Conservation (phyloP, 148 eudicot species). For the Silene conica region DNA sequence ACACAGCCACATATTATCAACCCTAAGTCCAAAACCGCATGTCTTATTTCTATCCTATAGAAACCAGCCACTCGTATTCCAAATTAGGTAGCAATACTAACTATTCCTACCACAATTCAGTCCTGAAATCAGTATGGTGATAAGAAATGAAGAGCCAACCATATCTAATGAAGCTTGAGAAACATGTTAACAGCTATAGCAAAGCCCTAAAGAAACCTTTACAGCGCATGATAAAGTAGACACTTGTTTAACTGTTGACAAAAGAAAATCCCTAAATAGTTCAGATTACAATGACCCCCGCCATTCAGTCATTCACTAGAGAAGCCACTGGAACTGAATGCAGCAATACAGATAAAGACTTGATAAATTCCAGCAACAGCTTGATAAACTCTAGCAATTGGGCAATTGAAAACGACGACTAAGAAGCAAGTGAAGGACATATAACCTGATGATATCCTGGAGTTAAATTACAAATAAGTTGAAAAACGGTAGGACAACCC, state of each 20-base stretch:
- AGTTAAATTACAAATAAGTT: conserved; percentile 53
- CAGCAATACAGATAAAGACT: neutral
- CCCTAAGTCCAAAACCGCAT: neutral
- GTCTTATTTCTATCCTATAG: neutral
- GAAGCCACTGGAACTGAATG: neutral
- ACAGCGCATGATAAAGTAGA: no score
- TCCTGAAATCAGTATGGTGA: neutral
- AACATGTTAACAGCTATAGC: neutral
- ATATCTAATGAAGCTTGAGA: neutral
- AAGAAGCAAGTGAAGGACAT: neutral
- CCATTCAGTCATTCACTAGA: neutral
- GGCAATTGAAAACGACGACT: no score
- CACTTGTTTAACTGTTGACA: no score
- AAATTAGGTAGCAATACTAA: neutral
- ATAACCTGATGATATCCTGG: conserved; percentile 65
- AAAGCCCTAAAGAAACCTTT: neutral
- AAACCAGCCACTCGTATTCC: neutral
- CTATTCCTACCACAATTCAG: neutral
- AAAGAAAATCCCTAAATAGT: no score
- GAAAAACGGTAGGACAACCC: conserved; percentile 62
- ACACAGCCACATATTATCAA: neutral
- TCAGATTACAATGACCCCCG: neutral
- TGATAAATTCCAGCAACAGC: no score
- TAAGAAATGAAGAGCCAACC: neutral
- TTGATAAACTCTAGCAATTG: neutral